phyloP scores from a whole-genome alignment of 768 basidiomycete species.

The Panaeolus papilionaceus region DNA sequence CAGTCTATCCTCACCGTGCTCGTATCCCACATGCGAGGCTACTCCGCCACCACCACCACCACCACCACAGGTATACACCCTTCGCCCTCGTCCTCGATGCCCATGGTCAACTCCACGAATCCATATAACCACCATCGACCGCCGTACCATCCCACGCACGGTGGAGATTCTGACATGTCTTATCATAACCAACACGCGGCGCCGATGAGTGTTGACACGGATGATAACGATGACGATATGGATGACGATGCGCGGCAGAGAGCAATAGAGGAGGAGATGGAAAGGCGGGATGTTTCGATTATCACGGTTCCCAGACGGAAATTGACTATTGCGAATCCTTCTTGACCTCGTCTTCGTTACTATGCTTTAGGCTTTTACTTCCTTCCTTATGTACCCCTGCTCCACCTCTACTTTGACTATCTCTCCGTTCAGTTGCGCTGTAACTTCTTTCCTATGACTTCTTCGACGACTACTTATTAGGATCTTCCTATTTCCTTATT shows the following conservation, averaged over 20 bases:
- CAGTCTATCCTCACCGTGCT: slow-evolving; percentile 62
- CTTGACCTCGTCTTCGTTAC: slow-evolving; percentile 32
- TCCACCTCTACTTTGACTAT: background rate
- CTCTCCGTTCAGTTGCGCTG: background rate
- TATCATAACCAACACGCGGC: slow-evolving; percentile 40
- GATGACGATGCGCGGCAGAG: slow-evolving; percentile 79
- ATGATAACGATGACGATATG: slow-evolving; percentile 71
- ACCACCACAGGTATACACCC: slow-evolving; percentile 36
- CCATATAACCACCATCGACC: slow-evolving; percentile 80
- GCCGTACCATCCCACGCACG: slow-evolving; percentile 51
- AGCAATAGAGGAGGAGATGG: slow-evolving; percentile 84
- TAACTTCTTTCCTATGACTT: background rate
- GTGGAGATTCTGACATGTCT: slow-evolving; percentile 40
- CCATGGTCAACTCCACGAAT: slow-evolving; percentile 43
- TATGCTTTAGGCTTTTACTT: slow-evolving; percentile 8
- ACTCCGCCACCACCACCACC: slow-evolving; percentile 23
- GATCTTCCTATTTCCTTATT: background rate
- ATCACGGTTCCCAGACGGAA: slow-evolving; percentile 78
- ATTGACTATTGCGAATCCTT: slow-evolving; percentile 77
- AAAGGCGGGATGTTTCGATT: slow-evolving; percentile 82
- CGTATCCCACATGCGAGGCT: slow-evolving; percentile 48
- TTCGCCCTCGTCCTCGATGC: slow-evolving; percentile 44
- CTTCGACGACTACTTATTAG: background rate
- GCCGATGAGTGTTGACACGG: slow-evolving; percentile 59
- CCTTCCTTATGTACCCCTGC: background rate